Base-by-base conservation (phyloP, 2,329 filamentous ascomycete genomes). In the Aspergillus neotritici region DNA sequence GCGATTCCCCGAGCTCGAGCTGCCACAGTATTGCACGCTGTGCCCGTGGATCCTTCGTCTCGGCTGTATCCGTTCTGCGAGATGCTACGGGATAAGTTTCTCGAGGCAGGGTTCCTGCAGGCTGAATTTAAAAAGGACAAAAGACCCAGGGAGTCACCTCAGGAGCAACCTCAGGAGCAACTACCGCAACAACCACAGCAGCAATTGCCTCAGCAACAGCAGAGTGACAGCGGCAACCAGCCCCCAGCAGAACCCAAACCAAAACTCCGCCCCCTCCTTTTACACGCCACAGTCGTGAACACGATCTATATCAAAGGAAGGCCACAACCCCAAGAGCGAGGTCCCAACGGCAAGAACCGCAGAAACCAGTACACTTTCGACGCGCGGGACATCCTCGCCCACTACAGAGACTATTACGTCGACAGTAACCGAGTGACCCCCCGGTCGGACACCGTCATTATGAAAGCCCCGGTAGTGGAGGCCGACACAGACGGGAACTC, bases 251-350 rank as follows among this genome's bases (percentile, higher is more conserved):
- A 44, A 29, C 42, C 53, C 11, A 63, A 59, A 25, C 50, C 47
- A 4, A 58, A 52, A 44, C 39, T 70, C 10, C 70, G 87, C 42
- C 77, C 80, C 5, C 63, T 96, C 49, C 75, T 86, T 14, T 67
- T 96, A 40, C 91, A 96, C 61, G 88, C 87, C 13, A 96, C 91
- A 0, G 70, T 96, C 4, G 68, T 93, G 39, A 95, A 96, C 63
- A 94, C 89, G 0, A 79, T 89, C 11, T 94, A 95, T 61, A 80
- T 63, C 30, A 52, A 51, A 12, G 52, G 60, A 5, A 53, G 54
- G 31, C 47, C 44, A 14, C 50, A 25, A 8, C 7, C 21, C 21
- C 2, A 41, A 5, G 34, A 47, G 21, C 31, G 40, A n/a, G 41
- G 42, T n/a, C 31, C 31, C 6, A 47, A 39, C 9, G 38, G 40